phyloP scores from a whole-genome alignment of 2,329 filamentous ascomycete species.

The Clonostachys byssicola region DNA sequence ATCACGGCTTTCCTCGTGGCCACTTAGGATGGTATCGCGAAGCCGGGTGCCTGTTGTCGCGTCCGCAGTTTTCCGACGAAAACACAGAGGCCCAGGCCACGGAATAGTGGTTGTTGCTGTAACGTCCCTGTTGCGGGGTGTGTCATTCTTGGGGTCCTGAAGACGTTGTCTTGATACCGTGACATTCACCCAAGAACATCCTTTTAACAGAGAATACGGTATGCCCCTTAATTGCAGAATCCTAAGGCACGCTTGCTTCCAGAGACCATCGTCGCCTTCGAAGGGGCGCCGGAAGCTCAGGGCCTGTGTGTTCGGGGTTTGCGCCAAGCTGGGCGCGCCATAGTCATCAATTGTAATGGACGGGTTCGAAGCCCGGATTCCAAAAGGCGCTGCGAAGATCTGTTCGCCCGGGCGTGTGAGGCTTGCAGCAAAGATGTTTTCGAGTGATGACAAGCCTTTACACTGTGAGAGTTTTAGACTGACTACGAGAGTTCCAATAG shows the following conservation, averaged over 20 bases:
- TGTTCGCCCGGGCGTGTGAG: slow-evolving; percentile 34
- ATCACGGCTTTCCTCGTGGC: slow-evolving; percentile 39
- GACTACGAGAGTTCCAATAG: slow-evolving; percentile 47
- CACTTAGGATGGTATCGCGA: slow-evolving; percentile 29
- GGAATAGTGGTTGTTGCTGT: slow-evolving; percentile 34
- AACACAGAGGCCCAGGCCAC: slow-evolving; percentile 52
- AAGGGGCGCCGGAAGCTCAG: slow-evolving; percentile 32
- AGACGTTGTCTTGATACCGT: slow-evolving; percentile 39
- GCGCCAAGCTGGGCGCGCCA: slow-evolving; percentile 30
- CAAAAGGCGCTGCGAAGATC: slow-evolving; percentile 52
- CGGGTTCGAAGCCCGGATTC: slow-evolving; percentile 27
- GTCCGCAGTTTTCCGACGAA: slow-evolving; percentile 40
- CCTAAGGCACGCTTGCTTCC: slow-evolving; percentile 46
- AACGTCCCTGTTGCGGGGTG: slow-evolving; percentile 29
- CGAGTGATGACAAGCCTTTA: slow-evolving; percentile 39
- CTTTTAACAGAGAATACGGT: slow-evolving; percentile 33
- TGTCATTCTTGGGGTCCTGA: slow-evolving; percentile 34
- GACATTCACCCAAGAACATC: slow-evolving; percentile 46
- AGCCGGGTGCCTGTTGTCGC: slow-evolving; percentile 30
- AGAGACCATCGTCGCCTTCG: slow-evolving; percentile 35
- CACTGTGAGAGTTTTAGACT: slow-evolving; percentile 42
- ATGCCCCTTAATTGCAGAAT: slow-evolving; percentile 47
- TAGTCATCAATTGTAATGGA: slow-evolving; percentile 7
- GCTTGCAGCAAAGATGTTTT: slow-evolving; percentile 33
- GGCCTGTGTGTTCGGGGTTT: slow-evolving; percentile 49